Conservation (phyloP, 805 yeast species). For the Saccharomycopsis capsularis region DNA sequence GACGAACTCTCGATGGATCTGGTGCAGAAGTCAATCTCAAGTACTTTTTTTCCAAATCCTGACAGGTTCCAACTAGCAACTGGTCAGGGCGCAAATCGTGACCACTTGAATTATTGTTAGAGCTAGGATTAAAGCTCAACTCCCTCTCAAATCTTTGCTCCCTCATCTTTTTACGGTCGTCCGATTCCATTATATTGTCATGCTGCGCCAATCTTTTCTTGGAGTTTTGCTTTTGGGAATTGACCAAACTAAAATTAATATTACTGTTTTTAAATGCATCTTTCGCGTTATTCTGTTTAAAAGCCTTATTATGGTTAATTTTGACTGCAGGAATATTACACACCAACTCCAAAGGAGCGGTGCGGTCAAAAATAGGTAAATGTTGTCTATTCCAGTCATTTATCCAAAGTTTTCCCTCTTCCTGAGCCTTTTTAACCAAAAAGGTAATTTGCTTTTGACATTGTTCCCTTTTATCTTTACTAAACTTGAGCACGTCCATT, state of each 20-base stretch:
- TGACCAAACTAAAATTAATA: no score
- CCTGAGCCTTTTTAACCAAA: slow-evolving; percentile 43
- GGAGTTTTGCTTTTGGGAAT: background rate
- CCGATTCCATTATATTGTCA: slow-evolving; percentile 20
- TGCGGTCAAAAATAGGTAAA: slow-evolving; percentile 38
- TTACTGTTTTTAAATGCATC: background rate
- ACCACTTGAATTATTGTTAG: background rate
- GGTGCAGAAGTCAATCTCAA: slow-evolving; percentile 87
- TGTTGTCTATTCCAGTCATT: slow-evolving; percentile 50
- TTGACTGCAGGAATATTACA: background rate
- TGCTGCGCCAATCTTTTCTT: background rate
- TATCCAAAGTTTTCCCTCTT: slow-evolving; percentile 35
- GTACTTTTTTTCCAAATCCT: slow-evolving; percentile 67
- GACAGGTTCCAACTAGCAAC: slow-evolving; percentile 54
- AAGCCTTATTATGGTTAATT: background rate
- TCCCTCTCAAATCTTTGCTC: slow-evolving; percentile 42
- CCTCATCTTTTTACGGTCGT: slow-evolving; percentile 37
- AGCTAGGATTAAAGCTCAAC: slow-evolving; percentile 15
- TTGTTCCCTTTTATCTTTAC: slow-evolving; percentile 27
- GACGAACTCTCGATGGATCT: slow-evolving; percentile 77
- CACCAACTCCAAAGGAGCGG: slow-evolving; percentile 4
- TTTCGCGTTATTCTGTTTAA: background rate
- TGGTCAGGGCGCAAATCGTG: slow-evolving; percentile 21
- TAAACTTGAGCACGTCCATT: slow-evolving; percentile 33
- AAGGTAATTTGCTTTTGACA: slow-evolving; percentile 46